Evolutionary conservation across 208 protist genomes (phyloP).

Genomic region (Trypanosoma melophagium): DNA sequence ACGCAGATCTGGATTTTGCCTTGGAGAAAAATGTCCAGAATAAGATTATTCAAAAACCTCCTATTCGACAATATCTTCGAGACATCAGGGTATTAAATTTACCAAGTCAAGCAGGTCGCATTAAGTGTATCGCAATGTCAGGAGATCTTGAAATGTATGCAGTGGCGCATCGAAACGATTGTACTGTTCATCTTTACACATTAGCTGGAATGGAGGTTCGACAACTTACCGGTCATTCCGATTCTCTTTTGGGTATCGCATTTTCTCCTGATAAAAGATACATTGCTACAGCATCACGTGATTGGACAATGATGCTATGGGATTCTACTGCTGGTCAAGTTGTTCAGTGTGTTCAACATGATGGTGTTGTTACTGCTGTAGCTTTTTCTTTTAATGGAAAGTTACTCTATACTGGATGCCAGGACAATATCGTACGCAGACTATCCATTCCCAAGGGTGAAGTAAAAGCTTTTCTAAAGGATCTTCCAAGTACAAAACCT

Average conservation of each 20-base stretch:
- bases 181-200: slow-evolving; percentile 51
- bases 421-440: slow-evolving; percentile 54
- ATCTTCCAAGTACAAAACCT: slow-evolving; percentile 17
- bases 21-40: slow-evolving; percentile 11
- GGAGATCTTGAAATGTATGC: slow-evolving; percentile 43
- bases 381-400: slow-evolving; percentile 51
- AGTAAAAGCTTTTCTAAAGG: slow-evolving; percentile 20
- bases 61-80: slow-evolving; percentile 20
- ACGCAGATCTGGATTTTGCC: slow-evolving; percentile 8
- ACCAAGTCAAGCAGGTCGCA: slow-evolving; percentile 37
- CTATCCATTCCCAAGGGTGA: slow-evolving; percentile 41
- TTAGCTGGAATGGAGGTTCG: slow-evolving; percentile 40
- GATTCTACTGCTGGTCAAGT: slow-evolving; percentile 53
- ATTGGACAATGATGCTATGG: slow-evolving; percentile 52
- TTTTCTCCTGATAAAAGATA: slow-evolving; percentile 64
- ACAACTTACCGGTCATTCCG: slow-evolving; percentile 45
- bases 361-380: slow-evolving; percentile 56
- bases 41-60: background rate
- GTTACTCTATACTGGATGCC: slow-evolving; percentile 60
- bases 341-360: slow-evolving; percentile 53
- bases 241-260: slow-evolving; percentile 45
- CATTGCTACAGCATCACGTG: slow-evolving; percentile 49
- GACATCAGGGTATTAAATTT: slow-evolving; percentile 38
- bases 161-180: slow-evolving; percentile 56
- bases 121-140: slow-evolving; percentile 59